Conservation (phyloP, 352 stramenopile genomes). For the Globisporangium megalacanthum region DNA sequence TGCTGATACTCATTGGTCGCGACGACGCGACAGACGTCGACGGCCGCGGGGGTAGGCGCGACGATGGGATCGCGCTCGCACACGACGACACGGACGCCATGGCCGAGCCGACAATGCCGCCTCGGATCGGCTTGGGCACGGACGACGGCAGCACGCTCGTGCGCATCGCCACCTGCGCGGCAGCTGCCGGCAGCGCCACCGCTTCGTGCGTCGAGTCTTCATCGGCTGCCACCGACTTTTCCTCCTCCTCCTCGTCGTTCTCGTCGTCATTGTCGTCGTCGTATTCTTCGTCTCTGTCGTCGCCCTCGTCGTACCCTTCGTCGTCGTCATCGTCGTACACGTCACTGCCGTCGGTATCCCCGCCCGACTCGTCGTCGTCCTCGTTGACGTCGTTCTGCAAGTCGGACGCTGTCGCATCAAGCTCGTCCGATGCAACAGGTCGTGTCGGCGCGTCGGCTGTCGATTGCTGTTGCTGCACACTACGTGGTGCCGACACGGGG, state of each 20-base stretch:
- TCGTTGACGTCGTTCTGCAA: slow-evolving; percentile 11
- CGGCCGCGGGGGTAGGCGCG: slow-evolving; percentile 39
- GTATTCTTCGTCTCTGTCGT: slow-evolving; percentile 21
- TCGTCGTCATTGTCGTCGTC: slow-evolving; percentile 26
- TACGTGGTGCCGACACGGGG: neutral
- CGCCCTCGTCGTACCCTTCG: slow-evolving; percentile 10
- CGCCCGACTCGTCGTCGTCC: slow-evolving; percentile 16
- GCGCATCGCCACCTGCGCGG: slow-evolving; percentile 12
- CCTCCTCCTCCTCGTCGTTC: slow-evolving; percentile 10
- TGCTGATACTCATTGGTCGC: slow-evolving; percentile 73
- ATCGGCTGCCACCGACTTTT: slow-evolving; percentile 4
- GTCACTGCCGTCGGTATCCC: slow-evolving; percentile 13
- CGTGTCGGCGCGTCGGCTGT: neutral
- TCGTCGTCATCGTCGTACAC: slow-evolving; percentile 10
- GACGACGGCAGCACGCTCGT: slow-evolving; percentile 9
- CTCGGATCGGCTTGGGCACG: slow-evolving; percentile 3
- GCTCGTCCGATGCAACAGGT: neutral
- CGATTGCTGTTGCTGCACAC: neutral
- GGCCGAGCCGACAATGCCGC: slow-evolving; percentile 9
- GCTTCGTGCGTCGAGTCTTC: neutral
- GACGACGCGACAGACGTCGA: slow-evolving; percentile 40
- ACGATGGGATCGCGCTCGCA: slow-evolving; percentile 13
- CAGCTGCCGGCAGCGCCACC: slow-evolving; percentile 7
- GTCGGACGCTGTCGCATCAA: slow-evolving; percentile 1
- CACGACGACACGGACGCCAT: slow-evolving; percentile 2